Evolutionary conservation across 169 alveolate genomes (phyloP).

Genomic region (Hammondia hammondi): DNA sequence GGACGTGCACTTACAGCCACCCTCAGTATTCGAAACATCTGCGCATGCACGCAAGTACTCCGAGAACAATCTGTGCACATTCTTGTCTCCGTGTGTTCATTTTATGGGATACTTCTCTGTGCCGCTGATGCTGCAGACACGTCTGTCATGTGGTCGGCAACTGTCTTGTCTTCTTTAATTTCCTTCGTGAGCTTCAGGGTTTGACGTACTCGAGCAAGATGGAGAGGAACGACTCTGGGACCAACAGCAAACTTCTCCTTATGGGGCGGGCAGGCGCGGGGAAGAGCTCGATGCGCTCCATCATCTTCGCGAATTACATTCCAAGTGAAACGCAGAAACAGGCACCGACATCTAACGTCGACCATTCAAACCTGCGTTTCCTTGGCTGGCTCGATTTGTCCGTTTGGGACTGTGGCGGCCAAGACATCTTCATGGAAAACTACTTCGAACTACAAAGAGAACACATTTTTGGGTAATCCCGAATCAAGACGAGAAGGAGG

Average conservation of each 20-base stretch:
- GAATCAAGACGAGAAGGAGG: background rate
- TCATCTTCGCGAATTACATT: slow-evolving; percentile 94
- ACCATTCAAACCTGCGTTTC: slow-evolving; percentile 89
- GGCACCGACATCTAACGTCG: slow-evolving; percentile 76
- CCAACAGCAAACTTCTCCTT: slow-evolving; percentile 83
- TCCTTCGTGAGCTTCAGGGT: too few relatives aligned
- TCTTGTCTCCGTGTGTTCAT: too few relatives aligned
- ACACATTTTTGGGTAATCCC: slow-evolving; percentile 78
- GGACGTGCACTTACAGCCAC: too few relatives aligned
- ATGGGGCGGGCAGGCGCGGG: slow-evolving; percentile 95
- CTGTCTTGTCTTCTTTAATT: too few relatives aligned
- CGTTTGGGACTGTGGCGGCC: slow-evolving; percentile 97
- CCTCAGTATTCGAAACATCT: too few relatives aligned
- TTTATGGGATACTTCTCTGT: too few relatives aligned
- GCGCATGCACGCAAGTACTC: too few relatives aligned
- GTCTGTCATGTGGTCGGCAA: too few relatives aligned
- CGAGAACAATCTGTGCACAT: too few relatives aligned
- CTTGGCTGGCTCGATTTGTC: slow-evolving; percentile 91
- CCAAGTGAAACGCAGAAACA: slow-evolving; percentile 87
- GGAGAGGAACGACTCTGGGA: background rate
- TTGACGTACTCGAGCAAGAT: too few relatives aligned
- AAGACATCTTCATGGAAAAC: slow-evolving; percentile 93
- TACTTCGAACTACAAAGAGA: slow-evolving; percentile 92
- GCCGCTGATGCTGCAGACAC: too few relatives aligned
- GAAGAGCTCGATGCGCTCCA: slow-evolving; percentile 93